Percentiles rank a stretch among this genome's conserved stretches.
Evolutionary conservation across 306 rosid species (phyloP).

Genomic region (Fragaria iinumae): DNA sequence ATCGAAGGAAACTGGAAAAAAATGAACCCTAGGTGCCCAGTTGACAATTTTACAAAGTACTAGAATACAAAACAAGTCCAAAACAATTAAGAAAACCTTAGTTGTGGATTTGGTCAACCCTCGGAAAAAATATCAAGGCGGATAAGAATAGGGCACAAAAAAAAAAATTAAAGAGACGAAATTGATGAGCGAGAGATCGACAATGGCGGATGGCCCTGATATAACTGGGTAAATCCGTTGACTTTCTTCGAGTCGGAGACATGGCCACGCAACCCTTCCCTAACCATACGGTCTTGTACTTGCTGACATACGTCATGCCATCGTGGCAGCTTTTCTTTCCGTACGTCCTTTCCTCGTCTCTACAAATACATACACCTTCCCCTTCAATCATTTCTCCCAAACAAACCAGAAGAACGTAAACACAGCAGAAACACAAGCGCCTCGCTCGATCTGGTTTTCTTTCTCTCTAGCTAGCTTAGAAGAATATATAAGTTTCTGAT

Average conservation of each 20-base stretch:
- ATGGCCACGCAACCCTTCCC: slow-evolving; percentile 34
- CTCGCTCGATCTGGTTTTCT: neutral
- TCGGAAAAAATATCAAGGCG: neutral
- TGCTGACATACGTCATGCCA: slow-evolving; percentile 22
- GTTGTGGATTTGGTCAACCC: slow-evolving; percentile 19
- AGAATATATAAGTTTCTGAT: neutral
- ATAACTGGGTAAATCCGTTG: slow-evolving; percentile 25
- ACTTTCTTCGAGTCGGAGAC: slow-evolving; percentile 34
- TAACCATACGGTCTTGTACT: slow-evolving; percentile 47
- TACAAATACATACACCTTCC: neutral
- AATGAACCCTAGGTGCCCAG: neutral
- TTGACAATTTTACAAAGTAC: neutral
- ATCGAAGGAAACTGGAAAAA: neutral
- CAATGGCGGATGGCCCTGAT: slow-evolving; percentile 16
- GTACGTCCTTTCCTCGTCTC: slow-evolving; percentile 14
- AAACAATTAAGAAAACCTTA: neutral
- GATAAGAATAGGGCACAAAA: neutral
- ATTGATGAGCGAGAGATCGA: neutral
- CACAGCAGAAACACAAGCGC: neutral
- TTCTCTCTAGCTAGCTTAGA: neutral
- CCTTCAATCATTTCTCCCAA: neutral
- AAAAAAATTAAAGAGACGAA: neutral
- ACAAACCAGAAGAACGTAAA: neutral
- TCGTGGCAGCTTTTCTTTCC: slow-evolving; percentile 25
- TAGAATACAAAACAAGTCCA: neutral